Conservation (phyloP, 352 stramenopile genomes). For the Phytophthora nicotianae region DNA sequence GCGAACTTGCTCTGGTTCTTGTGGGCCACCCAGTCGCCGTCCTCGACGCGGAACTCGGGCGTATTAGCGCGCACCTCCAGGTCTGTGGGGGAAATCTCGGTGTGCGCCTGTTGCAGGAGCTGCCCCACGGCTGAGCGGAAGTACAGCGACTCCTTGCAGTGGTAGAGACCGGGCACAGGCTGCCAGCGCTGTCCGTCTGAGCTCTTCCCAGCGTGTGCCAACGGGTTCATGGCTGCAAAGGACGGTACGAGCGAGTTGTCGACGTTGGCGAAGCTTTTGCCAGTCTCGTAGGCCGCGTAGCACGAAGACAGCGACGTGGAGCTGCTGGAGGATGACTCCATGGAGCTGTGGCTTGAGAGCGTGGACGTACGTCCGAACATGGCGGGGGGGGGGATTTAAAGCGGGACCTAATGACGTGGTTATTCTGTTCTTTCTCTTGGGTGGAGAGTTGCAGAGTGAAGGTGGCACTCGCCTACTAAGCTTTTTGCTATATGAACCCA, state of each 20-base stretch:
- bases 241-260: slow-evolving; percentile 52
- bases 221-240: slow-evolving; percentile 73
- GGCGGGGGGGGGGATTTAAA: neutral
- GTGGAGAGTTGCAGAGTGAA: slow-evolving; percentile 19
- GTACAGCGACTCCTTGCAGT: slow-evolving; percentile 85
- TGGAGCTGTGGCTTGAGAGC: slow-evolving; percentile 14
- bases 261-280: slow-evolving; percentile 32
- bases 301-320: slow-evolving; percentile 23
- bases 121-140: slow-evolving; percentile 68
- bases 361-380: slow-evolving; percentile 19
- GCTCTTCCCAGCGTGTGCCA: slow-evolving; percentile 39
- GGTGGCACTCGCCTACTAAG: neutral
- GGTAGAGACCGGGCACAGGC: slow-evolving; percentile 69
- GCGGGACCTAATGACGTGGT: slow-evolving; percentile 3
- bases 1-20: slow-evolving; percentile 64
- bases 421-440: neutral
- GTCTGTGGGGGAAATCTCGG: slow-evolving; percentile 72
- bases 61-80: slow-evolving; percentile 85
- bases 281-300: slow-evolving; percentile 34
- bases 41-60: slow-evolving; percentile 80
- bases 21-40: slow-evolving; percentile 85
- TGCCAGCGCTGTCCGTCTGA: slow-evolving; percentile 61
- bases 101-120: slow-evolving; percentile 69
- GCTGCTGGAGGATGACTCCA: slow-evolving; percentile 10
- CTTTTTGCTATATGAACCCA: slow-evolving; percentile 21